phyloP scores from a whole-genome alignment of 179 eudicot species.

The Spinacia oleracea region DNA sequence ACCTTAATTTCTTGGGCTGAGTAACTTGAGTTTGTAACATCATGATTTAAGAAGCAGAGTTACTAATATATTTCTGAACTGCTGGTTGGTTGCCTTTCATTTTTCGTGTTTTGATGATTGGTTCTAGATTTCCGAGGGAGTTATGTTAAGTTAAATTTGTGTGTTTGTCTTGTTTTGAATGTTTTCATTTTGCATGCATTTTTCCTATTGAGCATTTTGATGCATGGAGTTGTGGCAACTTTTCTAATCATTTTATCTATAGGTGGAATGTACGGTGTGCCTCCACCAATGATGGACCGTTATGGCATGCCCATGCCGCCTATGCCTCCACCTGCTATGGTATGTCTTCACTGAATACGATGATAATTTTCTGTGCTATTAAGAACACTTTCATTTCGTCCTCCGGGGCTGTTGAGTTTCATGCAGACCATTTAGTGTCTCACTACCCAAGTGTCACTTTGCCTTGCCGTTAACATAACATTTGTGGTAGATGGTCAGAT shows the following conservation, averaged over 20 bases:
- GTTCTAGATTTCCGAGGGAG: neutral
- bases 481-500: neutral
- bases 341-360: constrained; percentile 33
- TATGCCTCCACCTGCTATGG: constrained; percentile 75
- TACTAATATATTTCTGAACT: neutral
- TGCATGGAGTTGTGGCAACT: neutral
- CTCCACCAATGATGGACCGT: constrained; percentile 83
- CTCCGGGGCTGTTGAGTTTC: neutral
- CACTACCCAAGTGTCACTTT: neutral
- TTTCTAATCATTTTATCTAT: constrained; percentile 11
- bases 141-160: neutral
- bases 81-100: neutral
- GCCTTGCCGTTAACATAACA: neutral
- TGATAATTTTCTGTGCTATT: neutral
- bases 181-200: neutral
- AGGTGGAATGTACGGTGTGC: constrained; percentile 92
- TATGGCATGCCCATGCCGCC: constrained; percentile 75
- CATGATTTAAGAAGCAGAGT: neutral
- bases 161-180: neutral
- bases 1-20: neutral
- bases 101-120: neutral
- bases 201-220: neutral
- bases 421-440: neutral
- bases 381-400: neutral
- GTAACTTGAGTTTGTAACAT: neutral